These are phyloP conservation scores for Aurantiochytrium sp. DNA, from an alignment of 108 stramenopile species.

Conservation along the genomic window DNA sequence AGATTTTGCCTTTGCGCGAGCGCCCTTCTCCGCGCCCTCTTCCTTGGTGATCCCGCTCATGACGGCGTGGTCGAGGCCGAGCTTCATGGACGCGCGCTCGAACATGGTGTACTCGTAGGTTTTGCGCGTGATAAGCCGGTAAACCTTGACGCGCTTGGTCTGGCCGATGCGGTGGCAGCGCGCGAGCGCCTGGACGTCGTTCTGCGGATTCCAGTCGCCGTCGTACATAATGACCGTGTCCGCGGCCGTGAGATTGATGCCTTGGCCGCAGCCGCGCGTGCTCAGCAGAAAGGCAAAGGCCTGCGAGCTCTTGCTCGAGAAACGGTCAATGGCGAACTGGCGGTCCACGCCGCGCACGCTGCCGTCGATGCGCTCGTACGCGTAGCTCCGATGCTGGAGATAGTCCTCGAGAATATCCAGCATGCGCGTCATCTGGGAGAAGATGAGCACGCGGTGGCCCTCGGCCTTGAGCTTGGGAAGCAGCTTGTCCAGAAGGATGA, in stretches of 20 bases:
- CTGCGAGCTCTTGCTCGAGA: constrained; percentile 66
- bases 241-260: constrained; percentile 93
- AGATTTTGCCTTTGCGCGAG: background rate
- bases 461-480: constrained; percentile 80
- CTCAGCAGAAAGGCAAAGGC: constrained; percentile 91
- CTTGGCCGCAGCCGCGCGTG: constrained; percentile 89
- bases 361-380: constrained; percentile 89
- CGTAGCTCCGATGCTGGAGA: constrained; percentile 59
- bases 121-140: constrained; percentile 87
- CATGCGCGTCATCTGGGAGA: constrained; percentile 94
- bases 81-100: constrained; percentile 88
- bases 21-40: background rate
- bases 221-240: constrained; percentile 93
- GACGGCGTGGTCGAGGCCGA: constrained; percentile 95
- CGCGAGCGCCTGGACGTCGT: constrained; percentile 86
- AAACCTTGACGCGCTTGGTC: constrained; percentile 82
- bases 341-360: constrained; percentile 82
- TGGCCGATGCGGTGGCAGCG: constrained; percentile 98
- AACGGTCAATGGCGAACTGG: constrained; percentile 82
- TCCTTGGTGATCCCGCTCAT: constrained; percentile 69
- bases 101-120: constrained; percentile 99
- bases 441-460: constrained; percentile 87
- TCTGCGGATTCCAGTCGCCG: constrained; percentile 94
- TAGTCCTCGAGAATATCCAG: constrained; percentile 95
- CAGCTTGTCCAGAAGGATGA: constrained; percentile 92